These are phyloP conservation scores for Fraxinus latifolia DNA, from an alignment of 305 asterid genomes.

Conservation along the genomic window DNA sequence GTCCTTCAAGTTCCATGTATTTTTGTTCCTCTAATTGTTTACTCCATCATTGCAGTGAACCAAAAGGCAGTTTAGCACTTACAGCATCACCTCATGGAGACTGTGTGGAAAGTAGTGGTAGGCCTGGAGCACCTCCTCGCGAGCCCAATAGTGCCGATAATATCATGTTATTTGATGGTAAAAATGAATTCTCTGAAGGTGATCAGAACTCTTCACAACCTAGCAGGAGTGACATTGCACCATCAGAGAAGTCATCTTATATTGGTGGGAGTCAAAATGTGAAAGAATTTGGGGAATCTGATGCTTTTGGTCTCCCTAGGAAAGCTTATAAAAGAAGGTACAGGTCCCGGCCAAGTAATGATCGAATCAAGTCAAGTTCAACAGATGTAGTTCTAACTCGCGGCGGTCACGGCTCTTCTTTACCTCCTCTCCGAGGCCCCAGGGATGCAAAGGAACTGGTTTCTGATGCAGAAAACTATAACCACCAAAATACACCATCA, in stretches of 20 bases:
- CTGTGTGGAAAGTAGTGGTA: constrained; percentile 89
- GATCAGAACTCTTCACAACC: constrained; percentile 50
- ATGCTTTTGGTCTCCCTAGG: constrained; percentile 61
- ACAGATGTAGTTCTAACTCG: constrained; percentile 49
- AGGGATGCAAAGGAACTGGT: constrained; percentile 43
- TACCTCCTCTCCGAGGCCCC: constrained; percentile 47
- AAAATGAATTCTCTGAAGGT: constrained; percentile 61
- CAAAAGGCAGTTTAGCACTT: constrained; percentile 82
- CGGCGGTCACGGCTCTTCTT: constrained; percentile 49
- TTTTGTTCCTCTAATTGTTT: constrained; percentile 16
- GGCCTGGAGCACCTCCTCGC: constrained; percentile 63
- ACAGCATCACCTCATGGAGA: constrained; percentile 91
- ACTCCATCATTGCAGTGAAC: constrained; percentile 55
- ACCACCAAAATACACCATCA: constrained; percentile 34
- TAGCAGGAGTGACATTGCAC: constrained; percentile 42
- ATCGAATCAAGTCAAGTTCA: constrained; percentile 62
- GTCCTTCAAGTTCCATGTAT: not conserved
- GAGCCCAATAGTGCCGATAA: constrained; percentile 86
- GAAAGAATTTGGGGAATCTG: constrained; percentile 59
- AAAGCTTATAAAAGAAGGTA: constrained; percentile 83
- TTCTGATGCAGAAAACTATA: constrained; percentile 46
- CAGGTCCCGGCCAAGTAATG: constrained; percentile 74
- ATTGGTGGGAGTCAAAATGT: constrained; percentile 45
- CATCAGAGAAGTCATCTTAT: constrained; percentile 45
- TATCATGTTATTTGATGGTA: constrained; percentile 76